phyloP scores from a whole-genome alignment of 139 green algal genomes.

The Coelastrella sp. region DNA sequence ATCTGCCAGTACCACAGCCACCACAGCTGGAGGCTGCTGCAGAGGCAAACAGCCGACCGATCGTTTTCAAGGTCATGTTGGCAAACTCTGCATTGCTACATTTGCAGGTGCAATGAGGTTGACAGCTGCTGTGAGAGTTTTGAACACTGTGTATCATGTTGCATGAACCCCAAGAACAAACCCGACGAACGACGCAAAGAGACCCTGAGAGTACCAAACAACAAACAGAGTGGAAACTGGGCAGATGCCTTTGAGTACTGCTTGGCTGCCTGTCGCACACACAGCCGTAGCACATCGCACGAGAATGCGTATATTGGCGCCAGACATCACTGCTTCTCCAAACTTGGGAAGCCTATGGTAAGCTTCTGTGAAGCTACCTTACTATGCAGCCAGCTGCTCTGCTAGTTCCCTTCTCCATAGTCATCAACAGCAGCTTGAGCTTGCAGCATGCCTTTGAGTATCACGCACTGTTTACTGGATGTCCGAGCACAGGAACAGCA shows the following conservation, averaged over 20 bases:
- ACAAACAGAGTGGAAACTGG: conserved; percentile 75
- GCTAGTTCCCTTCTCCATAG: too few species aligned
- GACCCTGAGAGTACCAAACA: conserved; percentile 37
- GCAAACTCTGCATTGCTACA: not conserved
- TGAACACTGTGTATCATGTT: conserved; percentile 89
- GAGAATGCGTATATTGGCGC: conserved; percentile 86
- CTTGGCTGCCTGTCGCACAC: conserved; percentile 77
- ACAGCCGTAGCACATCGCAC: conserved; percentile 78
- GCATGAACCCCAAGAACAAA: conserved; percentile 68
- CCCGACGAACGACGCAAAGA: conserved; percentile 47
- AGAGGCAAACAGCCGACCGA: too few species aligned
- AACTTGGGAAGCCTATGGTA: conserved; percentile 60
- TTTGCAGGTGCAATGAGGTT: conserved; percentile 68
- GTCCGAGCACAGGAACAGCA: too few species aligned
- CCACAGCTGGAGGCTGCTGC: too few species aligned
- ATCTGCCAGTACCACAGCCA: too few species aligned
- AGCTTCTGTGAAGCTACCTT: not conserved
- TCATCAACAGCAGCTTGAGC: too few species aligned
- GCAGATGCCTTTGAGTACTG: conserved; percentile 79
- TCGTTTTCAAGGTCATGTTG: too few species aligned
- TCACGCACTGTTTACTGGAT: too few species aligned
- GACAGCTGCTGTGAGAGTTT: conserved; percentile 83
- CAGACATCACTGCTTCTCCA: conserved; percentile 83
- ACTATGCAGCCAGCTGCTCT: too few species aligned
- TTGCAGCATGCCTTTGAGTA: too few species aligned